Evolutionary conservation across 441 rosid species (phyloP), one percentile per base, ranked within the genome.

Genomic region (Pelargonium fulgidum): DNA sequence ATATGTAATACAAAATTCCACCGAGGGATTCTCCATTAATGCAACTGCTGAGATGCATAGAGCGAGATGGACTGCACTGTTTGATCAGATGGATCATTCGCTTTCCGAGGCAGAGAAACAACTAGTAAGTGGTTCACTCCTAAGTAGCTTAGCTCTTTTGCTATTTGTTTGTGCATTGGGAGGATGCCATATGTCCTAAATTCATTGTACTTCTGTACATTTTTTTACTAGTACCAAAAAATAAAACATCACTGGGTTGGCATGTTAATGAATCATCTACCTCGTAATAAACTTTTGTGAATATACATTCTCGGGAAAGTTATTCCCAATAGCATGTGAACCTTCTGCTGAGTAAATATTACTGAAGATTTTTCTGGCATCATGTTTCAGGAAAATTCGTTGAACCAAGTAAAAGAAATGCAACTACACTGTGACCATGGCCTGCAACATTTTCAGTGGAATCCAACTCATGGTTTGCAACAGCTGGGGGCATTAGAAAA

Each of bases 71-170:
- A 80, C 70, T 65, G 74, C 85, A 64, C 76, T 89, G 79, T 93
- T 93, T 77, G 85, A 82, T 84, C 96, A 88, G 79, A 83, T 89
- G 89, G 85, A 84, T 68, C 86, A 82, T 78, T 81, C 89, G 62
- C 92, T 93, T 22, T 63, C 71, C 16, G 92, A 86, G 77, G 97
- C 91, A 81, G 90, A 93, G 83, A 81, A 77, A 76, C 89, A 87
- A 67, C 83, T 93, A 71, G 99, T 91, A 80, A 78, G 97, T 85
- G 24, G 1, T 17, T 56, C 33, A 10, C 13, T 0, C 54, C 16
- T 48, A 39, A 8, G 2, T 7, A 20, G 19, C 16, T 48, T 7
- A 20, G 19, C 16, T 48, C n/a, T 20, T 17, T 59, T 59, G 12
- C 26, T 17, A 20, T 17, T 58, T 7, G 29, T 20, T 19, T 45